Evolutionary conservation across 306 rosid genomes (phyloP).

Genomic region (Dryas drummondii): DNA sequence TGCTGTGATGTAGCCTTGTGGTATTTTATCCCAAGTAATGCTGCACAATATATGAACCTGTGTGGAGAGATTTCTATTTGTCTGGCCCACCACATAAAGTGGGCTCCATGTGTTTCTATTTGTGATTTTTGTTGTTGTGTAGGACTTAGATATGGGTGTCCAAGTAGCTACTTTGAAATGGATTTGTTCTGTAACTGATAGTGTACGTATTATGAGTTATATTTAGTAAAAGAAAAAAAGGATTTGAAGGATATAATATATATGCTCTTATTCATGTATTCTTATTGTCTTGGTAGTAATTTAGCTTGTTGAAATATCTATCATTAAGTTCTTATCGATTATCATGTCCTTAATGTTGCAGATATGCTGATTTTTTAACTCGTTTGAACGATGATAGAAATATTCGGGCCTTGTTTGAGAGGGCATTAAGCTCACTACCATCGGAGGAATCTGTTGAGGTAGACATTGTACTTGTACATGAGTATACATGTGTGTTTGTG

Average conservation of each 20-base stretch:
- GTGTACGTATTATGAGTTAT: neutral
- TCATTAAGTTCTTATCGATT: neutral
- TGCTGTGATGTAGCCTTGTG: neutral
- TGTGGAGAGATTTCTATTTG: neutral
- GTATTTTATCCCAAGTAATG: neutral
- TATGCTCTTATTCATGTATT: slow-evolving; percentile 2
- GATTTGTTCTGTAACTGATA: neutral
- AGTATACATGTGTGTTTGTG: neutral
- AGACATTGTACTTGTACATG: slow-evolving; percentile 7
- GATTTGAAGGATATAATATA: neutral
- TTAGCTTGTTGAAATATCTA: neutral
- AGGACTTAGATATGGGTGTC: neutral
- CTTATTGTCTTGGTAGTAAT: neutral
- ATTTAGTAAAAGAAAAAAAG: neutral
- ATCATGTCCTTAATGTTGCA: slow-evolving; percentile 38
- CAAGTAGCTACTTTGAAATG: neutral
- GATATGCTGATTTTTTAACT: slow-evolving; percentile 94
- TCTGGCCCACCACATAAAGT: neutral
- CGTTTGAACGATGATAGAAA: slow-evolving; percentile 93
- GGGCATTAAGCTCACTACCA: slow-evolving; percentile 82
- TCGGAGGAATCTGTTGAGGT: slow-evolving; percentile 86
- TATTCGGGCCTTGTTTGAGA: slow-evolving; percentile 94
- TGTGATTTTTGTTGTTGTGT: neutral
- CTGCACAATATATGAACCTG: neutral
- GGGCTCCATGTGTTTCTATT: neutral